Percentiles rank a stretch among this genome's conserved stretches.
phyloP scores from a whole-genome alignment of 352 stramenopile species.

The Phytophthora lateralis region DNA sequence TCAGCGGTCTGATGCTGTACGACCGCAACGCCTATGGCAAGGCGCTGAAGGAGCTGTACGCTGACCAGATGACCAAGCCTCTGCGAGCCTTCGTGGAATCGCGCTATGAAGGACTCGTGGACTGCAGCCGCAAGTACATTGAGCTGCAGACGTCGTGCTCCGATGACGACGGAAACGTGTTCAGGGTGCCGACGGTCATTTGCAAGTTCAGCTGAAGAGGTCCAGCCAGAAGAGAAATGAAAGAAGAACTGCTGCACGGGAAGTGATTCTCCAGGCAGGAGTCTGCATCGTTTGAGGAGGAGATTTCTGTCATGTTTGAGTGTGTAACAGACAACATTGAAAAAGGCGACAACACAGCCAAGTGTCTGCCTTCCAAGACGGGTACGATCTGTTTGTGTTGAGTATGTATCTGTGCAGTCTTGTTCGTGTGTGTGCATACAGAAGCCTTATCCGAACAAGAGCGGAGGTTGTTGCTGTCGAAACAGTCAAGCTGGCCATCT shows the following conservation, averaged over 20 bases:
- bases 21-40: conserved; percentile 83
- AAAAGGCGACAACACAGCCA: conserved; percentile 4
- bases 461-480: neutral
- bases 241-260: conserved; percentile 3
- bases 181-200: conserved; percentile 86
- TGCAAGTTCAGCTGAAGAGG: conserved; percentile 76
- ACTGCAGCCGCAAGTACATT: conserved; percentile 85
- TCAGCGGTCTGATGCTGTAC: conserved; percentile 88
- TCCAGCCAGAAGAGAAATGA: conserved; percentile 2
- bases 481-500: conserved; percentile 3
- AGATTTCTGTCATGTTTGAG: conserved; percentile 14
- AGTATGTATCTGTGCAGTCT: neutral
- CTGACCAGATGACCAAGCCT: conserved; percentile 55
- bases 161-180: conserved; percentile 82
- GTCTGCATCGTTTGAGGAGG: conserved; percentile 7
- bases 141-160: conserved; percentile 85
- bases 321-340: conserved; percentile 17
- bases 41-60: conserved; percentile 75
- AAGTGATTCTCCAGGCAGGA: conserved; percentile 11
- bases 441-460: neutral
- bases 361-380: conserved; percentile 1
- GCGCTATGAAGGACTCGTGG: conserved; percentile 83
- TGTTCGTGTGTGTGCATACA: neutral
- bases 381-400: neutral
- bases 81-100: conserved; percentile 72